Percentiles rank a stretch among this genome's conserved stretches.
phyloP scores from a whole-genome alignment of 2,329 filamentous ascomycete genomes.

The Neoarthrinium moseri region DNA sequence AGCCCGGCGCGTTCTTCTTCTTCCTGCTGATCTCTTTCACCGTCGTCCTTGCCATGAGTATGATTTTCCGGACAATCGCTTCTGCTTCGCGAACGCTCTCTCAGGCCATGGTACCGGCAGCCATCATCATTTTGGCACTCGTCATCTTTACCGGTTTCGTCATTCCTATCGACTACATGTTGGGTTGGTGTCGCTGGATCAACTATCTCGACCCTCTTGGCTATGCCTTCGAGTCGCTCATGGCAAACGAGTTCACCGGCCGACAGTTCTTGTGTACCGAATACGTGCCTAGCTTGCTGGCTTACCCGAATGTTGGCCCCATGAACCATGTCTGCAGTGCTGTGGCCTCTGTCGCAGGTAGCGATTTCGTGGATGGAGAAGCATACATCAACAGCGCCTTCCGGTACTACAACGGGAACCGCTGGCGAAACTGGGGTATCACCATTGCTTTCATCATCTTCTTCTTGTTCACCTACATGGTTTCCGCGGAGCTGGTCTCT shows the following conservation, averaged over 20 bases:
- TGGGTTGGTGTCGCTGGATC: constrained; percentile 78
- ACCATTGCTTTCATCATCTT: constrained; percentile 60
- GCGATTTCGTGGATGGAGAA: constrained; percentile 51
- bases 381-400: constrained; percentile 54
- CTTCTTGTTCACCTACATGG: constrained; percentile 58
- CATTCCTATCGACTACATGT: constrained; percentile 64
- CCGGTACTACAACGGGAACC: constrained; percentile 54
- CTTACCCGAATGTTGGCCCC: constrained; percentile 33
- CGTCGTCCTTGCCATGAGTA: constrained; percentile 74
- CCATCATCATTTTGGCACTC: constrained; percentile 60
- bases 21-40: constrained; percentile 74
- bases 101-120: constrained; percentile 57
- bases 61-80: constrained; percentile 77
- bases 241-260: constrained; percentile 76
- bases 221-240: constrained; percentile 75
- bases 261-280: constrained; percentile 54
- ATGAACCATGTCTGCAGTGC: constrained; percentile 52
- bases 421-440: constrained; percentile 71
- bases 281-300: constrained; percentile 36
- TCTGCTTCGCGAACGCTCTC: constrained; percentile 67
- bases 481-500: constrained; percentile 62
- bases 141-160: constrained; percentile 70
- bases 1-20: constrained; percentile 75
- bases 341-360: constrained; percentile 54
- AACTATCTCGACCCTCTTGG: constrained; percentile 74